Evolutionary conservation across 129 eudicot genomes (phyloP), one percentile per base, ranked within the genome.

Genomic region (Flaveria linearis): DNA sequence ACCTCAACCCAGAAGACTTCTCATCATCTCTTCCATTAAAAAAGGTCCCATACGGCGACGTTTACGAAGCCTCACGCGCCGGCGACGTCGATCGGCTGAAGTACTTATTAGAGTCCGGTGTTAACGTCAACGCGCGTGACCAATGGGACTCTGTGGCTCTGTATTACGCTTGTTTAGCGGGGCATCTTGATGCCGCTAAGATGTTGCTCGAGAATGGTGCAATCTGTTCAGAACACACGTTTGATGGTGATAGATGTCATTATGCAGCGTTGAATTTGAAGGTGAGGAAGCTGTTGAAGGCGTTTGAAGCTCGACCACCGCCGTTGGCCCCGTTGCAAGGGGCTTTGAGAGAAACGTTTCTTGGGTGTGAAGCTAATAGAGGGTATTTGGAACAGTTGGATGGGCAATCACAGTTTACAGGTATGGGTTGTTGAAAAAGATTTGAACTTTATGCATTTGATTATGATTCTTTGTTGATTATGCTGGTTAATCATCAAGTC

Each of bases 281-380:
- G 76, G 99, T 95, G 6, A 80, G 99, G 83, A 91, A 87, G 87
- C 82, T 95, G 55, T 82, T 95, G 81, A 95, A 95, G 75, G 96
- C 99, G 60, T 95, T 87, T 56, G 99, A 95, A 76, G 99, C 99
- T 17, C 88, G 99, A 4, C 97, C 99, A 6, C 99, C 99, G 68
- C 94, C 96, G 30, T 81, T 95, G 71, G 90, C 82, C 0, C 93
- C 99, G 23, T 80, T 95, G 78, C 96, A 86, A 80, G 86, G 83
- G 46, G 97, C 90, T 15, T 73, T 95, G 81, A 87, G 99, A 22
- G 94, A 91, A 57, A 82, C 88, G 2, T 91, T 95, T 78, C 28
- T 91, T 36, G 90, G 85, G 16, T 95, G 92, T 79, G 7, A 18
- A 41, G 88, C 80, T 0, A 92, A 89, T 49, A 68, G 78, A 51